Evolutionary conservation across 208 protist genomes (phyloP), one percentile per base, ranked within the genome.

Genomic region (Leishmania amazonensis): DNA sequence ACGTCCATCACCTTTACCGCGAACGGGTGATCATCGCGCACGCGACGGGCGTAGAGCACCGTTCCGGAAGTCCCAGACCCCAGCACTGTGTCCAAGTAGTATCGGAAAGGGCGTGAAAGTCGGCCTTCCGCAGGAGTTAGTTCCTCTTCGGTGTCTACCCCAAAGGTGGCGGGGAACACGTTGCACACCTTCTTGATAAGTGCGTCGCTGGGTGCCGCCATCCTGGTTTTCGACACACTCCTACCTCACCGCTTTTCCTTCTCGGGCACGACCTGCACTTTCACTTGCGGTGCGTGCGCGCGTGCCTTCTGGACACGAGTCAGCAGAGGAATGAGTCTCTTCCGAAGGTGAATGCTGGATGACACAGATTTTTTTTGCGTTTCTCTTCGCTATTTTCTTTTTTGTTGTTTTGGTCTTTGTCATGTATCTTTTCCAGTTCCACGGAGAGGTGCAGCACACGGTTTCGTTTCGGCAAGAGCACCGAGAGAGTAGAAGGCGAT

Each of bases 1-100:
- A 95, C 81, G 71, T 93, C 89, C 75, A 95, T 86, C 42, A 84
- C 86, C 85, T 95, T 95, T 15, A 87, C 83, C 21, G 86, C 91
- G 68, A 95, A 89, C 1, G 84, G 76, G 53, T 91, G 71, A 21
- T 79, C 84, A 74, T 93, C 90, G 1, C 87, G 76, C 8, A 84
- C 78, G 28, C 90, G 89, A 58, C 88, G 88, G 45, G 88, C 88
- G 71, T 86, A 89, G 47, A 91, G 75, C 47, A 91, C 87, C 1
- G 81, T 88, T 21, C 87, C 87, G 0, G 81, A 84, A 35, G 82
- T 84, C 15, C 88, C 90, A 47, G 85, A 89, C 45, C 90, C 90
- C 11, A 93, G 79, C 11, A 93, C 88, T 1, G 78, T 72, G 65
- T 86, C 88, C 67, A 94, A 83, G 86, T 86, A 94, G 72, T 94